phyloP scores from a whole-genome alignment of 805 yeast genomes.

The Candida awuae region DNA sequence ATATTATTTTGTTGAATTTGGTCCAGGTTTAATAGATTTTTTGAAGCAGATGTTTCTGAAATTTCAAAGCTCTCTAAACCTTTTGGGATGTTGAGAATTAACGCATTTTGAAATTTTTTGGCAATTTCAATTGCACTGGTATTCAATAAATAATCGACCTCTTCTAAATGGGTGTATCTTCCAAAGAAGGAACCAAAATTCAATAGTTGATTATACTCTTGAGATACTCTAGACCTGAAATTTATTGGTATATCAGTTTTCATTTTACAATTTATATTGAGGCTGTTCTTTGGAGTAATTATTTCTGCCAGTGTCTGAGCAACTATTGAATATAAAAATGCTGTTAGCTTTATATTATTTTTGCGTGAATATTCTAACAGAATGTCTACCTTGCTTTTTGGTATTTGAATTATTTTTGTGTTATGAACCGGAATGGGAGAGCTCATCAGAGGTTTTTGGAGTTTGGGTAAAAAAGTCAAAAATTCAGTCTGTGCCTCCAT shows the following conservation, averaged over 20 bases:
- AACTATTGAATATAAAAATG: slow-evolving; percentile 7
- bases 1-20: background rate
- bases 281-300: slow-evolving; percentile 9
- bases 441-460: background rate
- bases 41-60: slow-evolving; percentile 1
- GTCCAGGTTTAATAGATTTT: background rate
- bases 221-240: no score
- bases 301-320: slow-evolving; percentile 1
- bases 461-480: no score
- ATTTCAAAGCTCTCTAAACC: slow-evolving; percentile 5
- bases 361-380: slow-evolving; percentile 1
- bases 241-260: no score
- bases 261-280: no score
- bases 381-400: background rate
- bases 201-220: no score
- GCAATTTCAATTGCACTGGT: background rate
- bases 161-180: slow-evolving; percentile 2
- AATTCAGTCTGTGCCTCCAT: no score
- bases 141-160: background rate
- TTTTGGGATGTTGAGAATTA: slow-evolving; percentile 1
- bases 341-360: slow-evolving; percentile 8
- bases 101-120: slow-evolving; percentile 3
- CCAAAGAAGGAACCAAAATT: slow-evolving; percentile 10
- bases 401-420: slow-evolving; percentile 1
- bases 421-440: slow-evolving; percentile 6